Percentiles rank a stretch among this genome's conserved stretches.
phyloP scores from a whole-genome alignment of 169 alveolate genomes.

The Plasmodium cynomolgi region DNA sequence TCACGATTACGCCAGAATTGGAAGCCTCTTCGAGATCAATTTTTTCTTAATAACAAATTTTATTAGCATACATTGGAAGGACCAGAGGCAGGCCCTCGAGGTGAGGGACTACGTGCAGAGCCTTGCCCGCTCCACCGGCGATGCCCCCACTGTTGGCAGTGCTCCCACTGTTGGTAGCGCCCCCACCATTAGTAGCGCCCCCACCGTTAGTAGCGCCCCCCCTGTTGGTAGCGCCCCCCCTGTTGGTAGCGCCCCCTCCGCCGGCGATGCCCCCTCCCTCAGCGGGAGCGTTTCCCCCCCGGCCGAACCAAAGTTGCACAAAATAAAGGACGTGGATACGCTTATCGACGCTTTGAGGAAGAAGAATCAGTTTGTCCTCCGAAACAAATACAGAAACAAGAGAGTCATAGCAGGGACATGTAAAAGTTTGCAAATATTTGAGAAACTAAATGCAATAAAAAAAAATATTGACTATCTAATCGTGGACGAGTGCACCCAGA shows the following conservation, averaged over 20 bases:
- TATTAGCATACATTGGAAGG: constrained; percentile 29
- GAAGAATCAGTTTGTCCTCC: constrained; percentile 12
- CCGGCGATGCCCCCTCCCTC: not conserved
- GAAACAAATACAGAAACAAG: constrained; percentile 49
- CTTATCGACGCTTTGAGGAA: constrained; percentile 1
- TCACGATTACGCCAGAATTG: constrained; percentile 58
- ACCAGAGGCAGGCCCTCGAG: constrained; percentile 4
- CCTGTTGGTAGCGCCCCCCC: not conserved
- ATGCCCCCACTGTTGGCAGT: not conserved
- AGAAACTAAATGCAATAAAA: constrained; percentile 21
- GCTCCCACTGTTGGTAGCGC: not conserved
- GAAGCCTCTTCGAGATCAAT: constrained; percentile 30
- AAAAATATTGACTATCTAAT: constrained; percentile 28
- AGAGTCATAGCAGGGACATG: constrained; percentile 68
- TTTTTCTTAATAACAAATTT: constrained; percentile 45
- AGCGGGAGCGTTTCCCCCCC: not conserved
- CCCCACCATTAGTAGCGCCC: not conserved
- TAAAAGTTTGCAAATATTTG: constrained; percentile 37
- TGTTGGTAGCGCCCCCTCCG: not conserved
- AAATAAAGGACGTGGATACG: constrained; percentile 19
- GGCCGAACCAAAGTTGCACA: not conserved
- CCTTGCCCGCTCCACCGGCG: not conserved
- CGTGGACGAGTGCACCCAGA: constrained; percentile 62
- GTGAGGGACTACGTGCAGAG: constrained; percentile 3
- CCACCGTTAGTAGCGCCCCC: no score